Evolutionary conservation across 2,329 filamentous ascomycete species (phyloP), one percentile per base, ranked within the genome.

Genomic region (Penicillium nordicum): DNA sequence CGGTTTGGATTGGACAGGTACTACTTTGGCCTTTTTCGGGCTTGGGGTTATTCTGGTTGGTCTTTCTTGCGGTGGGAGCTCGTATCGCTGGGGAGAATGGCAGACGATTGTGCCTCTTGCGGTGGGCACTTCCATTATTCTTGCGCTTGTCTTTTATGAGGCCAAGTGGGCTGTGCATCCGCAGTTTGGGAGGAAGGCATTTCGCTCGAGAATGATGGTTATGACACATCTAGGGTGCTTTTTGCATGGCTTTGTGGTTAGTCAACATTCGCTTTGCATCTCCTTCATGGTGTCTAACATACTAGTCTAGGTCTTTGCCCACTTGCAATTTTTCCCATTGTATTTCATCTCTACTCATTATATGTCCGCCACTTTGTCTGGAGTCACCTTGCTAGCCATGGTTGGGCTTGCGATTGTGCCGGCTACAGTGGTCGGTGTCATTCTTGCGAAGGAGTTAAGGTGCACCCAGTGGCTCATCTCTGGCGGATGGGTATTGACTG

Each of bases 1-100:
- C 1, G 61, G 60, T 8, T 68, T 76, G 36, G 78, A 80, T 58
- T 80, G 76, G 76, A 53, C 75, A 0, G 78, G 79, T 2, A 72
- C 66, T 10, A 29, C 70, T 2, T 62, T 81, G 40, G 77, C 75
- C 38, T 61, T 77, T 11, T 60, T 73, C 4, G 69, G 72, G 1
- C 63, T 72, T 18, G 74, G 71, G 0, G 67, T 60, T 50, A 70
- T 79, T 27, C 69, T 80, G 1, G 64, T 79, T 21, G 76, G 74
- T 0, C 57, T 80, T 6, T 75, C 74, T 6, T 79, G 75, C 70
- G 76, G 73, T 2, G 78, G 78, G 2, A 66, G 71, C 2, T 65
- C 69, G 27, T 72, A 74, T 48, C 56, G 66, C 0, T 80, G 78
- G 78, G 48, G 48, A 7, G 69, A 69, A 25, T 75, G 68, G 59